Evolutionary conservation across 768 basidiomycete species (phyloP), one percentile per base, ranked within the genome.

Genomic region (Multifurca ochricompacta): DNA sequence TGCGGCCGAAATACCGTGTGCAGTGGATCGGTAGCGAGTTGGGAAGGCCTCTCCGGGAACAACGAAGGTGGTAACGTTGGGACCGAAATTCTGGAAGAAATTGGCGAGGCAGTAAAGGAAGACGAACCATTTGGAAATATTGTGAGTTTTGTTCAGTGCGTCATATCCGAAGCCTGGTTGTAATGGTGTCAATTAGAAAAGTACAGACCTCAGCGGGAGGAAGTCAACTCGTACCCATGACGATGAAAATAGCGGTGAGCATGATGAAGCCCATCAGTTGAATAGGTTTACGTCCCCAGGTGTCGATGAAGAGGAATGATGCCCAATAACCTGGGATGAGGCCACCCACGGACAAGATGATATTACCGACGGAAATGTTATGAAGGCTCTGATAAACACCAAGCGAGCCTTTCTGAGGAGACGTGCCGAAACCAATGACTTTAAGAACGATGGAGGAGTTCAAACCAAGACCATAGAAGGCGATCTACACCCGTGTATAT

Each of bases 51-150:
- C 91, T 59, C 86, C 87, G 0, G 90, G 88, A 3, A 91, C 71
- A 51, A 91, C 60, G 67, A 92, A 91, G 0, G 88, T 90, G 0
- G 87, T 91, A 0, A 77, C 78, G 62, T 90, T 88, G 9, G 84
- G 86, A 2, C 87, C 89, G 58, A 90, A 91, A 70, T 91, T 91
- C 72, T 88, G 85, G 84, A 91, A 89, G 73, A 90, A 90, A 66
- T 87, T 85, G 62, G 87, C 78, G n/a, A 92, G 72, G 66, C 87
- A 87, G 72, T 91, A 92, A 25, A 89, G 77, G 71, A 86, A 84
- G 45, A 89, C 82, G 66, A 92, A 91, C 2, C 75, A 87, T 32
- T 80, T 79, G 14, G 45, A 74, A 18, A 70, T 66, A 2, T 66
- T 10, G 2, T 60, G 3, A 1, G 74, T 76, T 28, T 75, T 73